phyloP scores from a whole-genome alignment of 1,284 basidiomycete species.

The Ceratobasidium sp. region DNA sequence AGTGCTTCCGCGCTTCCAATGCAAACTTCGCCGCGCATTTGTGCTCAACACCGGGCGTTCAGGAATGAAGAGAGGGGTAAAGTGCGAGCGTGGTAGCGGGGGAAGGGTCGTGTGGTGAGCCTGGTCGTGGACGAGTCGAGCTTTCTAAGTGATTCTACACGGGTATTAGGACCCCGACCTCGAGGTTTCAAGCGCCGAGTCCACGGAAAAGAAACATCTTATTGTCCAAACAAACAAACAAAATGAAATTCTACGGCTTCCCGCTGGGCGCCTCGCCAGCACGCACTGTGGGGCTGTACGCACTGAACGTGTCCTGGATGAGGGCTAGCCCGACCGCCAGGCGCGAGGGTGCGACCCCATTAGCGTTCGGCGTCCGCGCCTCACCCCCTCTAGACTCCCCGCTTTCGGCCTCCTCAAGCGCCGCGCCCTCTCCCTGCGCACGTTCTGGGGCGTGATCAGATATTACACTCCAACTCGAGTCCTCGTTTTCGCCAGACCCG shows the following conservation, averaged over 20 bases:
- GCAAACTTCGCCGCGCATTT: conserved; percentile 49
- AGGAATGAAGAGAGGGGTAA: neutral
- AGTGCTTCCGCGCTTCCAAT: conserved; percentile 48
- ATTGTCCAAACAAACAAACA: conserved; percentile 38
- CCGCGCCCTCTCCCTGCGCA: conserved; percentile 15
- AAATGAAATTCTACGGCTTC: conserved; percentile 5
- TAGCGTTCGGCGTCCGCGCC: conserved; percentile 27
- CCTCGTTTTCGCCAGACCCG: conserved; percentile 37
- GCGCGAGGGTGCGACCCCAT: conserved; percentile 16
- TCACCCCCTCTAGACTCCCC: conserved; percentile 34
- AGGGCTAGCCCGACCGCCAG: conserved; percentile 36
- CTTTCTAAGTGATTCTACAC: conserved; percentile 28
- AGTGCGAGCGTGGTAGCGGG: conserved; percentile 30
- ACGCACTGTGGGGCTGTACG: conserved; percentile 41
- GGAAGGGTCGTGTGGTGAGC: conserved; percentile 20
- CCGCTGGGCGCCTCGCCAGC: conserved; percentile 21
- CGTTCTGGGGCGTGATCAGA: conserved; percentile 43
- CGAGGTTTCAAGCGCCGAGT: conserved; percentile 26
- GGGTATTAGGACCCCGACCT: conserved; percentile 20
- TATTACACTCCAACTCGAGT: conserved; percentile 41
- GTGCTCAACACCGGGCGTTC: conserved; percentile 34
- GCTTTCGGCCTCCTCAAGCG: conserved; percentile 14
- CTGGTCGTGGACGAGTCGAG: conserved; percentile 38
- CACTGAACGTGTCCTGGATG: conserved; percentile 39
- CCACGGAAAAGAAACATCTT: conserved; percentile 15